Evolutionary conservation across 768 basidiomycete species (phyloP), one percentile per base, ranked within the genome.

Genomic region (Zangia roseola): DNA sequence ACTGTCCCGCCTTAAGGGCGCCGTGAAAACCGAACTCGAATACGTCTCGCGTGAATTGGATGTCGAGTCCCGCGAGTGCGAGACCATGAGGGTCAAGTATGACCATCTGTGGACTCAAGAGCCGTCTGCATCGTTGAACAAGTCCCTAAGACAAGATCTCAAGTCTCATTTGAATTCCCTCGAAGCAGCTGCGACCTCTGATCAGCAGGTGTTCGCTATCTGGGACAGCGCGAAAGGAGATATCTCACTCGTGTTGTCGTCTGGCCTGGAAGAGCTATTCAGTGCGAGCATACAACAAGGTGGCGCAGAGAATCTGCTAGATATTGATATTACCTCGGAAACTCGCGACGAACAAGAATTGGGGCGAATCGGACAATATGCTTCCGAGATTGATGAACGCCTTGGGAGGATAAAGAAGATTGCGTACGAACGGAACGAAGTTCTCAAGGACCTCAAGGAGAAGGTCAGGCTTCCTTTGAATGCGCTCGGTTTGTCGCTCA

Each of bases 371-470:
- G 71, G 74, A 7, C 75, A 74, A 37, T 77, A 79, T 47, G 86
- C 94, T 0, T 72, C 74, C 3, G 86, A 88, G 60, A 86, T 93
- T 50, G 88, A 91, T 55, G 87, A 94, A 49, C 72, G 83, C 41
- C 66, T 98, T 14, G 84, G 83, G 23, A 74, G 84, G 59, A 64
- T 98, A 41, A 84, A 80, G 67, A 88, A 92, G 73, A 86, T 99
- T 52, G 78, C 84, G 38, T 81, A 82, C 49, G 95, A 98, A 71
- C 74, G 95, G 41, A 81, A 79, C 10, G 89, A 94, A 57, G 84
- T 93, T 0, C 69, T 98, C 45, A 94, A 90, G 64, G 97, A 98
- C 62, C 73, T 99, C 41, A 99, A 98, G 66, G 94, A 97, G 37
- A 97, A 95, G 82, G 94, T 93, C 45, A 37, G 48, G 38, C 34